phyloP scores from a whole-genome alignment of 768 basidiomycete genomes.

The Lepiota subincarnata region DNA sequence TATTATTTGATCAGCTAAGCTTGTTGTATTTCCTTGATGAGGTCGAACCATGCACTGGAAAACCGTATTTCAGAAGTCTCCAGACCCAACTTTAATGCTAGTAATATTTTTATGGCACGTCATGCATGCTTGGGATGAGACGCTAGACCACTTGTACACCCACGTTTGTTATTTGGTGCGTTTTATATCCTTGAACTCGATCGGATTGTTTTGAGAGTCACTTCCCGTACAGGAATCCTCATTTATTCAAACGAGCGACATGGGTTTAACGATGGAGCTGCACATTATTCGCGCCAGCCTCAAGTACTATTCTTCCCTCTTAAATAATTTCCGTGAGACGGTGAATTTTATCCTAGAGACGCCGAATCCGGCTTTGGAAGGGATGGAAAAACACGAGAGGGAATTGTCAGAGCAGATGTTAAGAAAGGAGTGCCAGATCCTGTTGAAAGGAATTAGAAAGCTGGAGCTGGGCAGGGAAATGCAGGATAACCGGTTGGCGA shows the following conservation, averaged over 20 bases:
- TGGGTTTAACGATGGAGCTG: conserved; percentile 45
- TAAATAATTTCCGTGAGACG: conserved; percentile 50
- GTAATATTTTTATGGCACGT: conserved; percentile 54
- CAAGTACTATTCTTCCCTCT: conserved; percentile 48
- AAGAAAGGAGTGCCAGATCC: conserved; percentile 40
- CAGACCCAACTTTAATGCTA: conserved; percentile 54
- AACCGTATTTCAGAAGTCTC: conserved; percentile 32
- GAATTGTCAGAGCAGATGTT: conserved; percentile 24
- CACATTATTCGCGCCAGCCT: conserved; percentile 57
- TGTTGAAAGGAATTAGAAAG: conserved; percentile 47
- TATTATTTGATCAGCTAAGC: too few species aligned
- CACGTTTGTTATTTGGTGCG: conserved; percentile 47
- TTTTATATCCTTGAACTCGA: not conserved
- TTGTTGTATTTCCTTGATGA: too few species aligned
- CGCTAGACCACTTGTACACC: conserved; percentile 45
- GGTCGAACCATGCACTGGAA: conserved; percentile 36
- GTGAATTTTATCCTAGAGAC: conserved; percentile 47
- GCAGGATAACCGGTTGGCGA: conserved; percentile 43
- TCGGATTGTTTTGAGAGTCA: not conserved
- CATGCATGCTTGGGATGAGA: conserved; percentile 58
- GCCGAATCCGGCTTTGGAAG: conserved; percentile 41
- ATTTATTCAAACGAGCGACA: conserved; percentile 21
- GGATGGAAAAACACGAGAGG: conserved; percentile 11
- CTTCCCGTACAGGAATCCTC: conserved; percentile 34
- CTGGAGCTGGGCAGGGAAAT: conserved; percentile 36